Conservation (phyloP, 192 early-diverging fungal species). For the Rhizophagus clarus region DNA sequence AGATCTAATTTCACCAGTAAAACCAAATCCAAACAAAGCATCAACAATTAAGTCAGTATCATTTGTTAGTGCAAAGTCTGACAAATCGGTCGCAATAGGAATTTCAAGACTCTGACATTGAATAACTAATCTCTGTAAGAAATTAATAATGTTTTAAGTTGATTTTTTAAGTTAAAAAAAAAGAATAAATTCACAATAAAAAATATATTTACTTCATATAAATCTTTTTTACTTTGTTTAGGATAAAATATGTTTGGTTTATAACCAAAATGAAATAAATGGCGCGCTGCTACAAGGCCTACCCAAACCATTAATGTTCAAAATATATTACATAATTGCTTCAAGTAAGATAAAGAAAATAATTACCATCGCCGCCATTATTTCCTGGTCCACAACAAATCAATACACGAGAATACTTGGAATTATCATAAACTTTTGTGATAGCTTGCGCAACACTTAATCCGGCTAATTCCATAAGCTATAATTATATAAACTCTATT, state of each 20-base stretch:
- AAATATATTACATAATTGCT: neutral
- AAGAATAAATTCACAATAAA: neutral
- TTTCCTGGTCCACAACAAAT: slow-evolving; percentile 88
- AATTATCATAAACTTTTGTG: slow-evolving; percentile 63
- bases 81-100: slow-evolving; percentile 52
- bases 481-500: no score
- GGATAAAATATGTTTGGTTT: slow-evolving; percentile 80
- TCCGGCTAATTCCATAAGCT: slow-evolving; percentile 64
- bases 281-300: slow-evolving; percentile 90
- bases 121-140: slow-evolving; percentile 58
- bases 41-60: slow-evolving; percentile 77
- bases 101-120: slow-evolving; percentile 74
- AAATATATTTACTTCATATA: slow-evolving; percentile 57
- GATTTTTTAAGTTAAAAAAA: neutral
- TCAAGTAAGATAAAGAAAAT: no score
- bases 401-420: slow-evolving; percentile 55
- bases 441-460: slow-evolving; percentile 89
- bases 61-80: slow-evolving; percentile 42
- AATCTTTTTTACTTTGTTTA: slow-evolving; percentile 69
- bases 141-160: neutral
- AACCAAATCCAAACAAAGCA: slow-evolving; percentile 93
- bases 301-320: neutral
- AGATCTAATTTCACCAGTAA: slow-evolving; percentile 72
- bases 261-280: slow-evolving; percentile 90
- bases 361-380: slow-evolving; percentile 92